phyloP scores from a whole-genome alignment of 1,139 yeast genomes.

The Magnusiomyces suaveolens region DNA sequence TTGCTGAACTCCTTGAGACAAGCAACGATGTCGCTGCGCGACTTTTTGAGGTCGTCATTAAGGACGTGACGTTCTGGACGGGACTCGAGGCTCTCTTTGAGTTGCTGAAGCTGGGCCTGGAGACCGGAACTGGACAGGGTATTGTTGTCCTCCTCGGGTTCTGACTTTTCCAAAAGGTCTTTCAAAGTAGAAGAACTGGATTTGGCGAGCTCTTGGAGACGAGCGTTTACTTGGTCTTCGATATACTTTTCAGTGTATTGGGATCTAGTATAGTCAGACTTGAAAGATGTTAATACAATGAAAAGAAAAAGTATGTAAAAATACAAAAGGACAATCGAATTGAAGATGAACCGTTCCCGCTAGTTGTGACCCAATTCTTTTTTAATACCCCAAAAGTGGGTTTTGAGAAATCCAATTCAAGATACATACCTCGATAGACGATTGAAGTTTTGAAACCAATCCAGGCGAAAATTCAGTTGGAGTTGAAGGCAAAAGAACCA shows the following conservation, averaged over 20 bases:
- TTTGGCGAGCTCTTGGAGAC: slow-evolving; percentile 51
- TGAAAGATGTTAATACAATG: too few species aligned
- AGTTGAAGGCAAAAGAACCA: slow-evolving; percentile 44
- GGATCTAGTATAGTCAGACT: slow-evolving; percentile 71
- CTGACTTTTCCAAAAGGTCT: slow-evolving; percentile 32
- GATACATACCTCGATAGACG: slow-evolving; percentile 52
- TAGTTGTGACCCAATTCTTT: too few species aligned
- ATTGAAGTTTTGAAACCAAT: slow-evolving; percentile 60
- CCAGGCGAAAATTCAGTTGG: slow-evolving; percentile 69
- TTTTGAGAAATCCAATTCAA: too few species aligned
- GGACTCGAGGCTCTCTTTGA: slow-evolving; percentile 34
- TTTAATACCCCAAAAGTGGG: too few species aligned
- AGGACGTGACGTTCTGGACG: slow-evolving; percentile 33
- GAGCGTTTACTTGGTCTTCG: slow-evolving; percentile 64
- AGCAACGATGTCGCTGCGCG: slow-evolving; percentile 49
- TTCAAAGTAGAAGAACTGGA: slow-evolving; percentile 48
- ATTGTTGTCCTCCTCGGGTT: slow-evolving; percentile 33
- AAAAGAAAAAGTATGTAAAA: not conserved
- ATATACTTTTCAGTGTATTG: slow-evolving; percentile 71
- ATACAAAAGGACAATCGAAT: too few species aligned
- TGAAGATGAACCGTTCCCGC: too few species aligned
- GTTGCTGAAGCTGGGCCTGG: slow-evolving; percentile 37
- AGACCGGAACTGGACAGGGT: slow-evolving; percentile 22
- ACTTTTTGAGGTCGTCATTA: slow-evolving; percentile 33
- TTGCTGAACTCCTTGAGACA: slow-evolving; percentile 66